Base-by-base conservation (phyloP, 352 stramenopile species). In the Phytopythium aichiense region DNA sequence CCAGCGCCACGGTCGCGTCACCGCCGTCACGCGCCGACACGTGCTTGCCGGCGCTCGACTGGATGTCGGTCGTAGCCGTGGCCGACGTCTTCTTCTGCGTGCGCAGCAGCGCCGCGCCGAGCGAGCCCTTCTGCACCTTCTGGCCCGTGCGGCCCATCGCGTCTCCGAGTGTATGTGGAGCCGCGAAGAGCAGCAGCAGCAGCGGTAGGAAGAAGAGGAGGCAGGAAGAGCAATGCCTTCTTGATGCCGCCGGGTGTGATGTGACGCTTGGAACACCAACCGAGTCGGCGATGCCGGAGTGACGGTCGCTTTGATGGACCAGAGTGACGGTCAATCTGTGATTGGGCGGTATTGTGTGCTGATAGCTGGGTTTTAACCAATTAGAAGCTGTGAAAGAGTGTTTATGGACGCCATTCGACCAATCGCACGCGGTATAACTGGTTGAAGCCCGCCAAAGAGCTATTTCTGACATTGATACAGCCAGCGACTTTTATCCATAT, bases 21-120 rank as follows among this genome's bases (percentile, higher is more conserved):
- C 87, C 87, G 23, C 87, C 87, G 59, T 96, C 87, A 11, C 84
- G 72, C 33, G 76, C 84, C 3, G 87, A 94, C 40, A 96, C 87
- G 66, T 94, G 76, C 51, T 92, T 93, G 31, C 87, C 87, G 20
- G 85, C 87, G 58, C 85, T 91, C 65, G 86, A 95, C 58, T 81
- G 67, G 51, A 95, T 77, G 63, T 95, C 86, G 54, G 67, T 76
- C 25, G 83, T 90, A 58, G 74, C 77, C 22, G 83, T 87, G 22
- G 67, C 67, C 43, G 84, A 94, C 35, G 61, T 76, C 60, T 86
- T 91, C 76, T 89, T 91, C 64, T 93, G 81, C 55, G 81, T 88
- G 55, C 79, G 79, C 57, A 93, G 61, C 48, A 95, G 72, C 60
- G 87, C 79, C 58, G 88, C 83, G 56, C 87, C 87, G 38, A 95